A percentile compares a stretch with the other conserved stretches of the same genome.
Conservation (phyloP, 495 filamentous ascomycete genomes). For the Xanthoparmelia taractica region DNA sequence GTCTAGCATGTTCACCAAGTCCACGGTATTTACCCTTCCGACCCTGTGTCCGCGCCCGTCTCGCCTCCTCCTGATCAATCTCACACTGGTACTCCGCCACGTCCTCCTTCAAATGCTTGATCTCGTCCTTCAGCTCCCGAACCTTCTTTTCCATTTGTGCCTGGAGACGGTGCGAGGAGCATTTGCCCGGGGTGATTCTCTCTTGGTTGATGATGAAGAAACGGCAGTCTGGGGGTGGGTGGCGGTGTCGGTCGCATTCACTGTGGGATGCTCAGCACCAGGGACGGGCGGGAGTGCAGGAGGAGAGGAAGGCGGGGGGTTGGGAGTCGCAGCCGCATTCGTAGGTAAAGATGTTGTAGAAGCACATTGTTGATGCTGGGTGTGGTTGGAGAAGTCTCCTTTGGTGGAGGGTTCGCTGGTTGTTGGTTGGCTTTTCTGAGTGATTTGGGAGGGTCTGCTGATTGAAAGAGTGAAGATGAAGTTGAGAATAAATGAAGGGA, state of each 20-base stretch:
- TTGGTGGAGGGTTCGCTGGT: neutral
- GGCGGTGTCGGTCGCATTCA: neutral
- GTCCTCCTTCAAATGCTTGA: neutral
- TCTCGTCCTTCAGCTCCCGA: neutral
- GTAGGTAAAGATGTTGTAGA: neutral
- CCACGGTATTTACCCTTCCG: neutral
- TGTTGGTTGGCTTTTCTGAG: neutral
- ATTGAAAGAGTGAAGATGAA: neutral
- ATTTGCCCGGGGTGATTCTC: neutral
- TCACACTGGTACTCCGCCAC: neutral
- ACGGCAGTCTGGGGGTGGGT: neutral
- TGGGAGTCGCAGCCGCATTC: slow-evolving; percentile 3
- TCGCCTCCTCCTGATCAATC: neutral
- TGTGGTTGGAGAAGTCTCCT: neutral
- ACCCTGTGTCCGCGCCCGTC: neutral
- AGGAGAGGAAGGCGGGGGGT: neutral
- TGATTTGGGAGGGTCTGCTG: neutral
- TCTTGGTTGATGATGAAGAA: neutral
- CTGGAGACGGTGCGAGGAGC: neutral
- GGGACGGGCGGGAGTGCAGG: neutral
- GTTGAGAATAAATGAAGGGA: neutral
- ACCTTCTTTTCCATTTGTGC: neutral
- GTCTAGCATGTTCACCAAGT: neutral
- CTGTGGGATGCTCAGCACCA: neutral
- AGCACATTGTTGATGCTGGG: neutral